Percentiles rank a stretch among this genome's conserved stretches.
Conservation (phyloP, 805 yeast species). For the Cyberlindnera japonica region DNA sequence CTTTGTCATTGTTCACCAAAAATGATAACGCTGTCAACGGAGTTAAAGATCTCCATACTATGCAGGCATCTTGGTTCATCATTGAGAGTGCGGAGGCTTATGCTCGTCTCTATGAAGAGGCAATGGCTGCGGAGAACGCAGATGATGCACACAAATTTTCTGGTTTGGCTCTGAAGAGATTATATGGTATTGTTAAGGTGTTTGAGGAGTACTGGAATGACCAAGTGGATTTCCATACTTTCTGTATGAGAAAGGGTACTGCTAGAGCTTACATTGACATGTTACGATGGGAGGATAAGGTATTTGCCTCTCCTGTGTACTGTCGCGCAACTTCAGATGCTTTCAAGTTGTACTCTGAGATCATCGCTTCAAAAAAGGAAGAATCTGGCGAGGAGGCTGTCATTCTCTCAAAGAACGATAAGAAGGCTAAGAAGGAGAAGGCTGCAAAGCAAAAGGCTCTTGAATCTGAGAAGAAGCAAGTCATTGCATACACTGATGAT, state of each 20-base stretch:
- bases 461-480: slow-evolving; percentile 46
- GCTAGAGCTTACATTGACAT: slow-evolving; percentile 76
- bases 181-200: slow-evolving; percentile 57
- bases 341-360: slow-evolving; percentile 41
- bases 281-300: slow-evolving; percentile 76
- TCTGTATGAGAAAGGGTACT: slow-evolving; percentile 87
- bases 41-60: slow-evolving; percentile 75
- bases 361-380: slow-evolving; percentile 27
- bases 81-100: slow-evolving; percentile 83
- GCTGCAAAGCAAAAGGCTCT: slow-evolving; percentile 43
- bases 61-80: slow-evolving; percentile 92
- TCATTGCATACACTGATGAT: slow-evolving; percentile 42
- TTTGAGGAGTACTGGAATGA: slow-evolving; percentile 73
- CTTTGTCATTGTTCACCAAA: slow-evolving; percentile 78
- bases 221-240: slow-evolving; percentile 92
- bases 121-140: slow-evolving; percentile 34
- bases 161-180: slow-evolving; percentile 82
- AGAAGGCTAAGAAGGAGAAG: slow-evolving; percentile 50
- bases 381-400: slow-evolving; percentile 8
- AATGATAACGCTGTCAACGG: slow-evolving; percentile 83
- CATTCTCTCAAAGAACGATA: slow-evolving; percentile 46
- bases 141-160: slow-evolving; percentile 43
- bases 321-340: slow-evolving; percentile 69
- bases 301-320: slow-evolving; percentile 68
- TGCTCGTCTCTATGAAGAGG: slow-evolving; percentile 50